Conservation (phyloP, 305 asterid species). For the Solanum hybrid region DNA sequence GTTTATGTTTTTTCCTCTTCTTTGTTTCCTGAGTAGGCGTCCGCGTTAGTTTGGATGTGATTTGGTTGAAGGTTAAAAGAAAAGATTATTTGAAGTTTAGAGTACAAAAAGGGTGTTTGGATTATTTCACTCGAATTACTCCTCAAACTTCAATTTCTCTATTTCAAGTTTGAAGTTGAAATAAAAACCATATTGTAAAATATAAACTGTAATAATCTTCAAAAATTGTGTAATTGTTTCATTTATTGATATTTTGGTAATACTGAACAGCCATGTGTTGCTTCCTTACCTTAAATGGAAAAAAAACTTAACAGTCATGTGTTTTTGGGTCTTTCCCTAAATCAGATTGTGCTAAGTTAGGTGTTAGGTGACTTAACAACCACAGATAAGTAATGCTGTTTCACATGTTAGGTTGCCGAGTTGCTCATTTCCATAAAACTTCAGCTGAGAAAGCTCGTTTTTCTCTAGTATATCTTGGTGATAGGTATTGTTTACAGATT, state of each 20-base stretch:
- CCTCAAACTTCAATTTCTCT: not conserved
- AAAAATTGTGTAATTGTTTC: not conserved
- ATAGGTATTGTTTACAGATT: not conserved
- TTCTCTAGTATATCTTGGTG: not conserved
- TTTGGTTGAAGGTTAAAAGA: not conserved
- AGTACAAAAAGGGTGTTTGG: not conserved
- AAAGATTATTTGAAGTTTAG: not conserved
- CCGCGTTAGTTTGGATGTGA: not conserved
- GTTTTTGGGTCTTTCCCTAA: not conserved
- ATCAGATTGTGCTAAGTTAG: not conserved
- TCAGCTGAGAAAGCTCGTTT: not conserved
- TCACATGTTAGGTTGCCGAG: not conserved
- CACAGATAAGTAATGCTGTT: not conserved
- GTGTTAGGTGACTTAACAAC: not conserved
- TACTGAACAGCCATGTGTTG: not conserved
- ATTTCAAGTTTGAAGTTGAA: not conserved
- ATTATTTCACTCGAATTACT: not conserved
- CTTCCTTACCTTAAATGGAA: not conserved
- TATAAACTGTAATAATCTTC: not conserved
- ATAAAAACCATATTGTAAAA: not conserved
- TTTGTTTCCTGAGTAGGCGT: not conserved
- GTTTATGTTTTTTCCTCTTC: not conserved
- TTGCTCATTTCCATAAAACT: not conserved
- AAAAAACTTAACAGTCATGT: not conserved
- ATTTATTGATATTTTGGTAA: not conserved